Evolutionary conservation across 306 rosid genomes (phyloP), one percentile per base, ranked within the genome.

Genomic region (Corylus heterophylla): DNA sequence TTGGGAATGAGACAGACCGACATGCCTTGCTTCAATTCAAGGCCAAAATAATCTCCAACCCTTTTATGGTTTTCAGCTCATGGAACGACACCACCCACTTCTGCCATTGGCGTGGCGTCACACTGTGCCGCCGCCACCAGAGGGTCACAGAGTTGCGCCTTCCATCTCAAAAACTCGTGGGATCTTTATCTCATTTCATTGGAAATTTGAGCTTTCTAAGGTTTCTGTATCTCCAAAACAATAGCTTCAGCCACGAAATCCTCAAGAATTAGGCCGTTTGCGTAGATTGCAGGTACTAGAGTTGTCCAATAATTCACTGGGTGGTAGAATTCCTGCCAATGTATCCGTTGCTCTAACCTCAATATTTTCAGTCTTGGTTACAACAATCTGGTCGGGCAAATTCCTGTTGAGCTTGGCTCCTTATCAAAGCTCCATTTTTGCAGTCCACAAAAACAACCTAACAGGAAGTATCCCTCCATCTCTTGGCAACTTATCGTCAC

Each of bases 321-420:
- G 37, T 0, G 68, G 68, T 0, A 27, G 1, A 61, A 61, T 61
- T 4, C 68, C 68, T 10, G 0, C 39, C 37, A 27, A 11, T 52
- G 1, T 61, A 61, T 61, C 18, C 4, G 7, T 27, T 61, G 68
- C 68, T 9, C 68, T 12, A 27, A 12, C 39, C 37, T 61, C 0
- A 22, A 11, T 0, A 11, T 0, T 0, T 0, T 2, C 25, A 0
- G 0, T 1, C 18, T 61, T 61, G 0, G 5, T 12, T 0, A 2
- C 3, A 61, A 25, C 42, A 2, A 25, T 3, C 37, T 61, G 14
- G 39, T 1, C 0, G 42, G 68, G 16, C 17, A 20, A 8, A 10
- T 58, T 9, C 64, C 35, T 8, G 1, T 3, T 3, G 35, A 58
- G 64, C 4, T 22, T 61, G 39, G 68, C 42, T 25, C 17, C 18